Base-by-base conservation (phyloP, 768 basidiomycete genomes). In the Podaxis pistillaris region DNA sequence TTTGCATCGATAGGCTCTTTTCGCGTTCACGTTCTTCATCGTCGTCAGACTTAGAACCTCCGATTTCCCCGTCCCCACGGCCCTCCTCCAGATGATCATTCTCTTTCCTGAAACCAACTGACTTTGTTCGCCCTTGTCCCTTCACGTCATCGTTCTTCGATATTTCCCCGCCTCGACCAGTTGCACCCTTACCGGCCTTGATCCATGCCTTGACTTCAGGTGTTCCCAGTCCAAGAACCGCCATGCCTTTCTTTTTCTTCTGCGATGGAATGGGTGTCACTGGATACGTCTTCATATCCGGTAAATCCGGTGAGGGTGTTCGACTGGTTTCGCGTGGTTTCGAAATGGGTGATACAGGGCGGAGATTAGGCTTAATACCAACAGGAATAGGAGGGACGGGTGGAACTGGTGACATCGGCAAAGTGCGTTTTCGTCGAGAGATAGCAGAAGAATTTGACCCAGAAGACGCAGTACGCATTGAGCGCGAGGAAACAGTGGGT, bases 191-290 rank as follows among this genome's bases (percentile, higher is more conserved):
- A 19, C 79, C 80, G 7, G 78, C 78, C 49, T 72, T 71, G n/a
- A 82, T 75, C 86, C 86, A 83, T 30, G 69, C 70, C 62, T 80
- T 78, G 15, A 84, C 78, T 60, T 86, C 85, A 3, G 85, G 86
- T 30, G 79, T 79, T 6, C 75, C 79, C 26, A 82, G 71, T 17
- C 79, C 78, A 15, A 81, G 67, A n/a, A 79, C 70, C 12, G 67
- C 72, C 62, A 72, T 56, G 2, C 58, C 64, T 13, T 41, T 56
- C 46, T 54, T 64, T 26, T 63, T 62, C 56, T 71, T 74, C 57
- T 69, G 69, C 11, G 56, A 66, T 3, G 71, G 70, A 13, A 77
- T 57, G 3, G 79, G 78, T 4, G 79, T 79, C 0, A 70, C 54
- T 6, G 75, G 76, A 13, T 76, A 76, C 3, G 60, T 65, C 41